Conservation (phyloP, 371 early-diverging fungal genomes). For the Mortierella sp. region DNA sequence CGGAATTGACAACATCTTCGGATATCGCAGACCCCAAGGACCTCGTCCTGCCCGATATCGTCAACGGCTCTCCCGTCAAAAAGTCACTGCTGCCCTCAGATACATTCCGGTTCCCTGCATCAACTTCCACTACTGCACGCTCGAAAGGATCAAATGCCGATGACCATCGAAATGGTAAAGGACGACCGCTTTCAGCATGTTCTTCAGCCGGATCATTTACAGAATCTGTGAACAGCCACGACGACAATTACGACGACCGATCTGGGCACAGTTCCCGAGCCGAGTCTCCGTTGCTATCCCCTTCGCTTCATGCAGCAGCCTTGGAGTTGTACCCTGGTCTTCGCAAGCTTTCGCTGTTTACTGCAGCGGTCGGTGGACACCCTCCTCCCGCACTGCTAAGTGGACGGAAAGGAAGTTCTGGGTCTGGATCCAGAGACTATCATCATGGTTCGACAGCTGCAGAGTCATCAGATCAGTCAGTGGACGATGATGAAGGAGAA, state of each 20-base stretch:
- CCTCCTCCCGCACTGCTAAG: conserved; percentile 41
- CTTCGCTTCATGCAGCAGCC: conserved; percentile 29
- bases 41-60: conserved; percentile 1
- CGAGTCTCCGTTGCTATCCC: conserved; percentile 17
- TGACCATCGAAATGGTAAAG: neutral
- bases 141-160: neutral
- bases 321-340: conserved; percentile 44
- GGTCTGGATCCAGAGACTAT: conserved; percentile 15
- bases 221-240: too few species aligned
- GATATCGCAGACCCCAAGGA: neutral
- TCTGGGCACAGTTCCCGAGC: conserved; percentile 10
- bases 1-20: too few species aligned
- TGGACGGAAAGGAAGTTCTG: conserved; percentile 35
- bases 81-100: neutral
- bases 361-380: conserved; percentile 25
- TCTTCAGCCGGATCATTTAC: neutral
- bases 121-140: neutral
- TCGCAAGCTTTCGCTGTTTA: conserved; percentile 47
- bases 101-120: conserved; percentile 37
- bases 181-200: neutral
- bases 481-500: neutral
- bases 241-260: neutral
- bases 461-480: neutral
- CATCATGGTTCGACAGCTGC: conserved; percentile 1
- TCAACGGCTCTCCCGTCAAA: conserved; percentile 1